Conservation (phyloP, 2,329 filamentous ascomycete species). For the Ceratocystis destructans region DNA sequence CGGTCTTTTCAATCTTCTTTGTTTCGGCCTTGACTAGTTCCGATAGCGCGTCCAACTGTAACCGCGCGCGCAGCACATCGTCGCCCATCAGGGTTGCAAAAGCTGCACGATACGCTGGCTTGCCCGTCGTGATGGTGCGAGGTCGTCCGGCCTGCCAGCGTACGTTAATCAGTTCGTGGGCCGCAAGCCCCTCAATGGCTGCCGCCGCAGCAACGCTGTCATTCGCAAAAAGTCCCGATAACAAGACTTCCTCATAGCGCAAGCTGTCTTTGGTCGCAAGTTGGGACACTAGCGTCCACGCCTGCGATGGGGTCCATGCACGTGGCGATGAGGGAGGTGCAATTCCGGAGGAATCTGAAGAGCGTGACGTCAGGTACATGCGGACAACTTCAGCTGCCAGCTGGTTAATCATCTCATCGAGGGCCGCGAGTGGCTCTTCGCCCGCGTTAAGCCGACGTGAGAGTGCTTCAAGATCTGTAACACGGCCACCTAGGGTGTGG, state of each 20-base stretch:
- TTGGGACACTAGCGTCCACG: slow-evolving; percentile 73
- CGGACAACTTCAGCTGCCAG: slow-evolving; percentile 83
- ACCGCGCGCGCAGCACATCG: slow-evolving; percentile 54
- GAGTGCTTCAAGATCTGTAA: slow-evolving; percentile 92
- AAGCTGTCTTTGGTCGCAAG: slow-evolving; percentile 56
- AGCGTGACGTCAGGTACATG: slow-evolving; percentile 55
- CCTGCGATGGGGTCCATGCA: slow-evolving; percentile 70
- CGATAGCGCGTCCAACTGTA: slow-evolving; percentile 56
- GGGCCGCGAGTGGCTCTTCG: slow-evolving; percentile 66
- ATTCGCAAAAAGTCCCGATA: slow-evolving; percentile 57
- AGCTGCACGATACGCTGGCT: slow-evolving; percentile 73
- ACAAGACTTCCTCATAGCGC: slow-evolving; percentile 73
- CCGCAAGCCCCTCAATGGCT: slow-evolving; percentile 66
- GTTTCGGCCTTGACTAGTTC: slow-evolving; percentile 60
- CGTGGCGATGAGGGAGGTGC: slow-evolving; percentile 21
- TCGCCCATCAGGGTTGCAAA: slow-evolving; percentile 62
- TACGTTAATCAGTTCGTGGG: slow-evolving; percentile 74
- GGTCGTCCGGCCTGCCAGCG: slow-evolving; percentile 62
- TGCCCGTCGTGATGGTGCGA: slow-evolving; percentile 61
- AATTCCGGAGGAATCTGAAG: not conserved
- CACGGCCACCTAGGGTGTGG: slow-evolving; percentile 66
- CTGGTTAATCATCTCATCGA: slow-evolving; percentile 79
- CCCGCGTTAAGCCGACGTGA: slow-evolving; percentile 80
- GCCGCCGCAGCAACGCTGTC: slow-evolving; percentile 33
- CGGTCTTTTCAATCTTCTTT: slow-evolving; percentile 61